Evolutionary conservation across 192 early-diverging fungal species (phyloP), one percentile per base, ranked within the genome.

Genomic region (Gamsiella multidivaricata): DNA sequence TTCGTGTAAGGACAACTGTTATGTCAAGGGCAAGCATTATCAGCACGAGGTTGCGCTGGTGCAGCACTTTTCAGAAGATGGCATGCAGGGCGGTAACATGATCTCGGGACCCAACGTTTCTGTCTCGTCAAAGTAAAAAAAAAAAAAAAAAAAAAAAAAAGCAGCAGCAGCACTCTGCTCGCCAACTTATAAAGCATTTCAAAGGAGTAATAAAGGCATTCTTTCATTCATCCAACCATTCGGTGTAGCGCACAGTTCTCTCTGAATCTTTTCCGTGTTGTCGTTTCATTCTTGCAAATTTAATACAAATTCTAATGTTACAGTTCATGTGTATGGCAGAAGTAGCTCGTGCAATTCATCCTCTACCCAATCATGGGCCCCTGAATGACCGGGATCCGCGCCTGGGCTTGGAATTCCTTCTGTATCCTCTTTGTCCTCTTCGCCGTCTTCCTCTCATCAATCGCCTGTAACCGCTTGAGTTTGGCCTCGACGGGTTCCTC

Each of bases 11-110:
- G 75, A 83, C 31, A 94, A 92, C 80, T 99, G 97, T 76, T 79
- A 83, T 57, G 80, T 83, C 2, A 54, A 70, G 4, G 81, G 86
- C 31, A 71, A 71, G 20, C 54, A 87, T 46, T 96, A 90, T 70
- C 81, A 88, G 37, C 79, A 86, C 42, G 96, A 96, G 70, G 57
- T 90, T 20, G 65, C 91, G 5, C 90, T 86, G 64, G 79, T 88
- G 14, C 96, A 98, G 79, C 86, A 93, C 72, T 98, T 97, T 81
- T 91, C 88, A 70, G 83, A 90, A 15, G 90, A 94, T 54, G 95
- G 96, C 23, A 86, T 96, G 76, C 74, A 81, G 18, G 74, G 74
- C 31, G 53, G 52, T 2, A 78, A 78, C 60, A 69, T 78, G 74
- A 68, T 43, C 23, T 18, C 43, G 0, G 65, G 65, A 8, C 54